Percentiles rank a stretch among this genome's conserved stretches.
These are phyloP conservation scores for Aspergillus transmontanensis DNA, from an alignment of 2,329 filamentous ascomycete genomes.

Conservation along the genomic window DNA sequence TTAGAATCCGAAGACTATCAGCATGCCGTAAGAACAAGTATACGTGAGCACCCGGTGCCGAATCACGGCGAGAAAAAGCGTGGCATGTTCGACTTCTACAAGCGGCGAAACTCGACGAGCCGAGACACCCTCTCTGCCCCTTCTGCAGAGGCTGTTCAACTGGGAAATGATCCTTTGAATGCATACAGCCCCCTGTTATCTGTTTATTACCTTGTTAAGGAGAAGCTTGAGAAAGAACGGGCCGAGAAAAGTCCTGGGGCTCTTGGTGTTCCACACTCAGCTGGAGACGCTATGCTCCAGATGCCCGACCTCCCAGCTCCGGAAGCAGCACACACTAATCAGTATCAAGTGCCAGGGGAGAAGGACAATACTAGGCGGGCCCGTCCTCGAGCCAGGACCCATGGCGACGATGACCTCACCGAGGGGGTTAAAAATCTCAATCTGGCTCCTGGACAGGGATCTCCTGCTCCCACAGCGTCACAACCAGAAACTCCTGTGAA, in stretches of 20 bases:
- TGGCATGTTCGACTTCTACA: slow-evolving; percentile 96
- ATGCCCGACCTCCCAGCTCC: slow-evolving; percentile 79
- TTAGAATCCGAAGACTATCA: slow-evolving; percentile 95
- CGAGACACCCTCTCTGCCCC: slow-evolving; percentile 80
- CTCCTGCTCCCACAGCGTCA: slow-evolving; percentile 57
- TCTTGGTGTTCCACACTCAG: slow-evolving; percentile 57
- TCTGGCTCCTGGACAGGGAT: slow-evolving; percentile 50
- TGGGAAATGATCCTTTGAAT: slow-evolving; percentile 85
- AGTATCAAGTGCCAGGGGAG: slow-evolving; percentile 88
- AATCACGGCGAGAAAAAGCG: slow-evolving; percentile 74
- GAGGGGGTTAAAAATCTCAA: slow-evolving; percentile 71
- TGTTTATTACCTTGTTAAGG: slow-evolving; percentile 92
- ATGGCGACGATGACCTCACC: slow-evolving; percentile 87
- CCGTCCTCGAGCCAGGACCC: slow-evolving; percentile 83
- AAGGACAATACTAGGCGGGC: slow-evolving; percentile 81
- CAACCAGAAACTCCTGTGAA: slow-evolving; percentile 65
- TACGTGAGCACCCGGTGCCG: slow-evolving; percentile 65
- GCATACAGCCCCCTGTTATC: slow-evolving; percentile 91
- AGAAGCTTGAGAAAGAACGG: slow-evolving; percentile 84
- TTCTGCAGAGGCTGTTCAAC: slow-evolving; percentile 81
- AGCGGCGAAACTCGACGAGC: slow-evolving; percentile 86
- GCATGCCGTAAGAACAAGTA: slow-evolving; percentile 71
- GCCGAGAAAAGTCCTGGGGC: slow-evolving; percentile 62
- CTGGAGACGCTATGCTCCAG: slow-evolving; percentile 60
- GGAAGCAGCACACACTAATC: slow-evolving; percentile 85